Evolutionary conservation across 371 early-diverging fungal species (phyloP).

Genomic region (Circinella minor): DNA sequence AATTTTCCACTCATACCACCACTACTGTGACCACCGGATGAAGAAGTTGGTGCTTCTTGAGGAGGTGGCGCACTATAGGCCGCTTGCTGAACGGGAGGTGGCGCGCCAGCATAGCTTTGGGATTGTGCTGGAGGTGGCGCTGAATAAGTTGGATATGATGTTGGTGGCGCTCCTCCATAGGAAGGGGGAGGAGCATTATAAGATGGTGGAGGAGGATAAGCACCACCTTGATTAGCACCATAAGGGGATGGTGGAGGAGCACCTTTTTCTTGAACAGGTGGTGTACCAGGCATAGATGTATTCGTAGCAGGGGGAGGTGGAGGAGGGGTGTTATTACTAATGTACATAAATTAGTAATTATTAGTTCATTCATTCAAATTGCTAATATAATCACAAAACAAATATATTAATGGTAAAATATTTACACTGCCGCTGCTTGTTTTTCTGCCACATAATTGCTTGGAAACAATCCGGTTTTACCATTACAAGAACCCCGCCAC

Average conservation of each 20-base stretch:
- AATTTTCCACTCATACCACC: conserved; percentile 10
- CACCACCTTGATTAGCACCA: conserved; percentile 15
- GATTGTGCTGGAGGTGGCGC: conserved; percentile 24
- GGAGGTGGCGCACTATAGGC: conserved; percentile 8
- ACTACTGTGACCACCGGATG: neutral
- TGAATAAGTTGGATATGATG: conserved; percentile 8
- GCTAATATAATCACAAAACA: neutral
- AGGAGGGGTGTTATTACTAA: conserved; percentile 7
- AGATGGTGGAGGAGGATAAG: conserved; percentile 17
- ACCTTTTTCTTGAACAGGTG: conserved; percentile 12
- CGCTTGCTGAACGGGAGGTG: conserved; percentile 9
- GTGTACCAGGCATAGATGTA: conserved; percentile 8
- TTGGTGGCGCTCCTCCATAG: conserved; percentile 13
- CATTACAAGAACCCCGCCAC: conserved; percentile 38
- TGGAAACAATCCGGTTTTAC: conserved; percentile 39
- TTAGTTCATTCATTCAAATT: too few relatives aligned
- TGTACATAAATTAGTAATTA: neutral
- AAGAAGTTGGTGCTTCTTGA: conserved; percentile 5
- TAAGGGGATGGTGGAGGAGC: conserved; percentile 8
- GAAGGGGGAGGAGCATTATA: conserved; percentile 3
- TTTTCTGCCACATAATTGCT: conserved; percentile 31
- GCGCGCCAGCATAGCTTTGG: conserved; percentile 1
- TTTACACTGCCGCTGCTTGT: neutral
- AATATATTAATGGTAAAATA: neutral
- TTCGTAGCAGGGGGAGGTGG: conserved; percentile 22